These are phyloP conservation scores for Dioszegia hungarica DNA, from an alignment of 768 basidiomycete genomes.

Conservation along the genomic window DNA sequence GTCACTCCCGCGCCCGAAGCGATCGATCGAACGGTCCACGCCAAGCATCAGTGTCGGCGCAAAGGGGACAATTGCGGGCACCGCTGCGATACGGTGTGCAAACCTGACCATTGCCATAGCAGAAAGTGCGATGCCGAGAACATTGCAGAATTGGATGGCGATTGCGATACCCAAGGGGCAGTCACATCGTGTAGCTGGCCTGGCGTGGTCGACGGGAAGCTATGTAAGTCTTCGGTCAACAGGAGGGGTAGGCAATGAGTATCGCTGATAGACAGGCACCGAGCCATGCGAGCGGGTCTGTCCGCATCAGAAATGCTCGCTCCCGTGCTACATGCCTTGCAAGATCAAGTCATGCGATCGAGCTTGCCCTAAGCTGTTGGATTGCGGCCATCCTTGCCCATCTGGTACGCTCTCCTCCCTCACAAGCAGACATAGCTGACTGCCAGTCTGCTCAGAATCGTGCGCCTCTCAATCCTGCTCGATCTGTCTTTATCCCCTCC, in stretches of 20 bases:
- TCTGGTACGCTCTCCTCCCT: constrained; percentile 60
- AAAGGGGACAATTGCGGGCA: background rate
- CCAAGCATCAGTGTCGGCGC: background rate
- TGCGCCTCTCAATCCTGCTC: constrained; percentile 59
- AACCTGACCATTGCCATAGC: background rate
- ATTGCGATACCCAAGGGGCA: background rate
- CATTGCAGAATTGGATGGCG: background rate
- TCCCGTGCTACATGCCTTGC: constrained; percentile 60
- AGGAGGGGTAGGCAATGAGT: background rate
- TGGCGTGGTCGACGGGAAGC: background rate
- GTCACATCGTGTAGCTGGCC: background rate
- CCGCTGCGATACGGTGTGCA: constrained; percentile 51
- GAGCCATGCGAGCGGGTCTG: constrained; percentile 63
- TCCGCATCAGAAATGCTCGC: constrained; percentile 56
- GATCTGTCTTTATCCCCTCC: constrained; percentile 52
- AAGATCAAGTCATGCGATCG: constrained; percentile 32
- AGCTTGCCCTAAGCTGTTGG: background rate
- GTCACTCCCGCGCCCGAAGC: background rate
- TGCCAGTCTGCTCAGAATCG: constrained; percentile 63
- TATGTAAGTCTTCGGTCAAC: background rate
- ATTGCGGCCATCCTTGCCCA: constrained; percentile 53
- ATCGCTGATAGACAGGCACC: constrained; percentile 54
- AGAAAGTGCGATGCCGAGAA: background rate
- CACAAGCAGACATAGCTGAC: background rate
- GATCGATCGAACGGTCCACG: background rate